Conservation (phyloP, 2,329 filamentous ascomycete species). For the Sclerotinia minor region DNA sequence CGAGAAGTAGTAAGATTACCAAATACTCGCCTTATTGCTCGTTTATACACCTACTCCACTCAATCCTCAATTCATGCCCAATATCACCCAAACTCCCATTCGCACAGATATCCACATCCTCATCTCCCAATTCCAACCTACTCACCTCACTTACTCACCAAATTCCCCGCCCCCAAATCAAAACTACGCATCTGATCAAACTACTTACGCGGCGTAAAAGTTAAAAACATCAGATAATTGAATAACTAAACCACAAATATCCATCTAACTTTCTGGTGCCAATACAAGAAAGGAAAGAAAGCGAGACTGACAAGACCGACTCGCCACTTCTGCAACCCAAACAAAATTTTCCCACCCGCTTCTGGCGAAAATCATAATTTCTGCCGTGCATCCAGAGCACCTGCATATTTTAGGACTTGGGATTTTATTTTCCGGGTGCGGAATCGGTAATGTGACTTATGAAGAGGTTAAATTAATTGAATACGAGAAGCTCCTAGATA, state of each 20-base stretch:
- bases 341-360: slow-evolving; percentile 30
- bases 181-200: slow-evolving; percentile 22
- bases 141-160: slow-evolving; percentile 26
- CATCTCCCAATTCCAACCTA: slow-evolving; percentile 23
- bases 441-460: slow-evolving; percentile 21
- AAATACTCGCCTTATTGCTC: slow-evolving; percentile 19
- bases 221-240: not conserved
- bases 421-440: slow-evolving; percentile 16
- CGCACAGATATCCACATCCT: slow-evolving; percentile 21
- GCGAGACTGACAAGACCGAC: slow-evolving; percentile 22
- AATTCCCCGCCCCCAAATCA: slow-evolving; percentile 21
- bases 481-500: slow-evolving; percentile 9
- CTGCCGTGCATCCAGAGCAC: slow-evolving; percentile 13
- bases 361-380: slow-evolving; percentile 26
- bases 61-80: not conserved
- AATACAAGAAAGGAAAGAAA: slow-evolving; percentile 39
- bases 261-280: slow-evolving; percentile 35
- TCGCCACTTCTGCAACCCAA: slow-evolving; percentile 29
- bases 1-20: not conserved
- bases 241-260: slow-evolving; percentile 29
- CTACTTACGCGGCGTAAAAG: slow-evolving; percentile 22
- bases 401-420: slow-evolving; percentile 20
- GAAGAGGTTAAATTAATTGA: slow-evolving; percentile 12
- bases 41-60: slow-evolving; percentile 17
- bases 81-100: slow-evolving; percentile 1